These are phyloP conservation scores for Verticillium klebahnii DNA, from an alignment of 2,329 filamentous ascomycete genomes.

Conservation along the genomic window DNA sequence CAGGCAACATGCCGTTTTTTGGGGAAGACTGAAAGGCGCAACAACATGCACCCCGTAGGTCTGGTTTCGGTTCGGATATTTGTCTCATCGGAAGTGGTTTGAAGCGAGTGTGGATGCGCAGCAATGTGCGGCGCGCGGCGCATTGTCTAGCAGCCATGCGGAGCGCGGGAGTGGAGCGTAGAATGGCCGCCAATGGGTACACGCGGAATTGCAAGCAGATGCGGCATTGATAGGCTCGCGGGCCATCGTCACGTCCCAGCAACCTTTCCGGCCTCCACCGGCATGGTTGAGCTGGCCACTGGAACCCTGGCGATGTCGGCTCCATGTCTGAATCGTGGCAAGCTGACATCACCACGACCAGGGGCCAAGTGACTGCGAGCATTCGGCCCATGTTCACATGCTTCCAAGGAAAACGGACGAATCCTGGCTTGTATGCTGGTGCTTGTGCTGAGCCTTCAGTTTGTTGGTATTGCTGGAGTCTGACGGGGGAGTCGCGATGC, in stretches of 20 bases:
- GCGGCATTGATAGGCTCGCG: neutral
- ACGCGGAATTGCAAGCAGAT: neutral
- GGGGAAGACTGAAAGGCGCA: neutral
- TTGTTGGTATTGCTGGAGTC: neutral
- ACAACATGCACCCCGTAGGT: neutral
- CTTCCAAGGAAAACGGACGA: neutral
- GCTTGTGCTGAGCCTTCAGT: neutral
- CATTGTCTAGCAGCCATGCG: neutral
- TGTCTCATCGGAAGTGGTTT: neutral
- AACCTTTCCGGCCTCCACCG: neutral
- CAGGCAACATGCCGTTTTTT: neutral
- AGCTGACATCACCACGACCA: neutral
- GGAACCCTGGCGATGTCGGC: neutral
- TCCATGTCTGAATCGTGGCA: neutral
- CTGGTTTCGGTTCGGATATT: neutral
- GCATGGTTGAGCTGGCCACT: neutral
- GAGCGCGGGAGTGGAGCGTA: neutral
- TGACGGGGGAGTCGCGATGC: neutral
- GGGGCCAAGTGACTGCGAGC: neutral
- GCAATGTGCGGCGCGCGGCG: neutral
- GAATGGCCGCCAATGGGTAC: neutral
- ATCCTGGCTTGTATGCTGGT: neutral
- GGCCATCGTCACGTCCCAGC: neutral
- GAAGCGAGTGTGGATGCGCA: neutral
- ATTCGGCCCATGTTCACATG: neutral